Conservation (phyloP, 345 rosid genomes). For the Turnera subulata region DNA sequence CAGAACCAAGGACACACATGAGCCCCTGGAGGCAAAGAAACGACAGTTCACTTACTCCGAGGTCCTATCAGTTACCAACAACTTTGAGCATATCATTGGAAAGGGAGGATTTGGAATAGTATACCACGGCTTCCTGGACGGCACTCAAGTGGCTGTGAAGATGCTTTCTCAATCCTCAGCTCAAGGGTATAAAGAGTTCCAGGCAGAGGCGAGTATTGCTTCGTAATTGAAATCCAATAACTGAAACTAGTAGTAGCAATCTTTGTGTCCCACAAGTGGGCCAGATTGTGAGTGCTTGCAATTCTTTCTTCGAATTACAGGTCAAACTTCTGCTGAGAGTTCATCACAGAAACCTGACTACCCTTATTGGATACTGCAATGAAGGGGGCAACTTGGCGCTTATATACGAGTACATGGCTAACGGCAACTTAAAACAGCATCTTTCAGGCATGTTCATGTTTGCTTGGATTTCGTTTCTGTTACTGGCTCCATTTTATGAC, state of each 20-base stretch:
- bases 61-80: conserved; percentile 32
- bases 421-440: conserved; percentile 25
- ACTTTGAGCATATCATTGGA: conserved; percentile 38
- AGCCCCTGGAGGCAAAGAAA: conserved; percentile 21
- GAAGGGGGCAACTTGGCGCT: conserved; percentile 38
- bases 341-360: conserved; percentile 40
- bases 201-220: conserved; percentile 40
- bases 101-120: conserved; percentile 57
- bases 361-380: conserved; percentile 38
- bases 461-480: background rate
- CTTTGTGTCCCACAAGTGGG: too few species aligned
- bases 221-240: too few species aligned
- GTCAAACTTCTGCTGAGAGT: conserved; percentile 40
- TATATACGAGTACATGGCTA: conserved; percentile 46
- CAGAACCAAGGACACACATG: too few species aligned
- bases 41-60: conserved; percentile 28
- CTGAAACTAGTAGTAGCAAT: too few species aligned
- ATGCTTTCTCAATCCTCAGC: conserved; percentile 50
- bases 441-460: conserved; percentile 21
- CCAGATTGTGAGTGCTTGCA: too few species aligned
- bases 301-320: conserved; percentile 20
- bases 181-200: conserved; percentile 53
- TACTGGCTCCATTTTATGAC: background rate
- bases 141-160: conserved; percentile 58
- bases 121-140: conserved; percentile 46